Conservation (phyloP, 306 rosid species). For the Aeschynomene evenia region DNA sequence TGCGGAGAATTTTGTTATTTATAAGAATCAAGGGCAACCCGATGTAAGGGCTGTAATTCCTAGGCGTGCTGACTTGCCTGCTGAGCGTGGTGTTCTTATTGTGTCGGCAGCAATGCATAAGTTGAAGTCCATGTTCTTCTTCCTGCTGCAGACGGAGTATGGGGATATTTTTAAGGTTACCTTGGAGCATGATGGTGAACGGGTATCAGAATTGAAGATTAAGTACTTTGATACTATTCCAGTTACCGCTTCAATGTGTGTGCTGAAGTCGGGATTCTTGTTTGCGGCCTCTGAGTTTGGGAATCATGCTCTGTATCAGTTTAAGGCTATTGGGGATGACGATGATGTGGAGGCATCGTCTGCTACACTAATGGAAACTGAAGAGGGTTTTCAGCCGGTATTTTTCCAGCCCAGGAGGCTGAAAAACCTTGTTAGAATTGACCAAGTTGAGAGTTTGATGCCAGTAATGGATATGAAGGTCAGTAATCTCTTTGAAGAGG, state of each 20-base stretch:
- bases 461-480: conserved; percentile 95
- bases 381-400: conserved; percentile 89
- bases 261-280: conserved; percentile 81
- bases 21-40: conserved; percentile 87
- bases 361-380: conserved; percentile 77
- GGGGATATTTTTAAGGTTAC: conserved; percentile 95
- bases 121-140: conserved; percentile 78
- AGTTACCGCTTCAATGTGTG: conserved; percentile 92
- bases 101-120: conserved; percentile 92
- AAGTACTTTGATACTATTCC: conserved; percentile 95
- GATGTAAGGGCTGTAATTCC: conserved; percentile 97
- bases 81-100: conserved; percentile 87
- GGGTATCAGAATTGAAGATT: conserved; percentile 73
- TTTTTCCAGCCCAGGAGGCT: conserved; percentile 85
- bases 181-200: conserved; percentile 72
- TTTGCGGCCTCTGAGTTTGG: conserved; percentile 97
- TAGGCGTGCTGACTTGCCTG: conserved; percentile 75
- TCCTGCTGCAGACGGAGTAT: conserved; percentile 92
- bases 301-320: conserved; percentile 82
- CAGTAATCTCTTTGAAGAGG: conserved; percentile 86
- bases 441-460: conserved; percentile 94
- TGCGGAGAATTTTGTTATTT: conserved; percentile 92
- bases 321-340: conserved; percentile 89
- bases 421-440: conserved; percentile 91
- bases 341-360: conserved; percentile 93